Evolutionary conservation across 2,329 filamentous ascomycete genomes (phyloP), one percentile per base, ranked within the genome.

Genomic region (Blumeria graminis): DNA sequence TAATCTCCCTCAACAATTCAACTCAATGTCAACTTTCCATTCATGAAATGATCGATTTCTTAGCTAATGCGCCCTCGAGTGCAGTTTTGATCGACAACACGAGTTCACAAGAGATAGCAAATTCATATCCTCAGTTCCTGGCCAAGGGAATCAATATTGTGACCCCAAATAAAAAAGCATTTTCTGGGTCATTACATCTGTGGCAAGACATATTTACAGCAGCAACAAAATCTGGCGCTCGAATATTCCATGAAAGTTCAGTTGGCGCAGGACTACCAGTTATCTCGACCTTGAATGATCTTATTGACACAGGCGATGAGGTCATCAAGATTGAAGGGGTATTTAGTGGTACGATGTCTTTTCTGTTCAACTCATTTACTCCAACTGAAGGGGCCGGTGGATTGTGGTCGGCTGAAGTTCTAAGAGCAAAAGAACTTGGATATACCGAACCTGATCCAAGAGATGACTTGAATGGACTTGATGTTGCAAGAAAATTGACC

Each of bases 81-180:
- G 81, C 84, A 46, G 75, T 98, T 48, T 74, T 98, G 34, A 82
- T 98, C 61, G 92, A 98, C 76, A 96, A 96, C 73, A 98, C 92
- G 55, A 93, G 86, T 70, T 89, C 86, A 63, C 83, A 90, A 64
- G 81, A 84, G 61, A 76, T 98, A 34, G 92, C 90, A 53, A 78
- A 85, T 59, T 71, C 78, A 34, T 98, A 98, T 69, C 89, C 92
- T 0, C 69, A 76, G 51, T 86, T 94, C 69, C 73, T 98, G 59
- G 76, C 78, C 64, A 78, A 80, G 60, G 90, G 89, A 11, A 82
- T 98, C 69, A 90, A 81, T 69, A 80, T 98, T 63, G 86, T 96
- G 33, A 98, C 92, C 0, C 89, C 92, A 46, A 98, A 96, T 76
- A 98, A 98, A 75, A 98, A 98, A 71, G 90, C 85, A 13, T 98